Evolutionary conservation across 1,139 yeast species (phyloP), one percentile per base, ranked within the genome.

Genomic region (Suhomyces guaymorum): DNA sequence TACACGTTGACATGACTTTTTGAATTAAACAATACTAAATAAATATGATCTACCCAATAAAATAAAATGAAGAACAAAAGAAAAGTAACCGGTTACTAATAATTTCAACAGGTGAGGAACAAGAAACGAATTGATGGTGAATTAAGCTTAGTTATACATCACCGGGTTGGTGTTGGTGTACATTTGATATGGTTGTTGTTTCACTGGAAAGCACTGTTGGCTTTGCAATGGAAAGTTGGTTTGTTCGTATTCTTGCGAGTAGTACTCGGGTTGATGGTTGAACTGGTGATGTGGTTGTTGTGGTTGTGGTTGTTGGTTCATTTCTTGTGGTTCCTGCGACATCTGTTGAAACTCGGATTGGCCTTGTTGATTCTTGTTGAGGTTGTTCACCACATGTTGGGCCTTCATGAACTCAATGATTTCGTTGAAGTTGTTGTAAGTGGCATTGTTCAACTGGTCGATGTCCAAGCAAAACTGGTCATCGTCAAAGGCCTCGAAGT

Each of bases 381-480:
- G 18, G n/a, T 33, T 32, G 28, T 17, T 21, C 13, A 33, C 16
- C 31, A 38, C 35, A 24, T 37, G 45, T 34, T 33, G 38, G 8
- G 35, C 33, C 26, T 47, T 46, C 43, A 48, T 46, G 36, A 39
- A 42, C 26, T 49, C 44, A 13, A 46, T 43, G 26, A 51, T 38
- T 38, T 54, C 58, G 29, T 53, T 49, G 39, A 44, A 54, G 33
- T 51, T 51, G 41, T 48, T 47, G 39, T 41, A 48, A 11, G 48
- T 51, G 3, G 49, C 42, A 26, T 47, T 49, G 41, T 59, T 62
- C 51, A 70, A 59, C 49, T 70, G 76, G 40, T 70, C 76, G 11
- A 63, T 55, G 44, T 70, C 75, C 38, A 70, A 61, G 48, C 76
- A 70, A 45, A 53, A 70, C 27, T 68, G 75, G 43, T 70, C 75